These are phyloP conservation scores for Boechera stricta DNA, from an alignment of 345 rosid species.

Conservation along the genomic window DNA sequence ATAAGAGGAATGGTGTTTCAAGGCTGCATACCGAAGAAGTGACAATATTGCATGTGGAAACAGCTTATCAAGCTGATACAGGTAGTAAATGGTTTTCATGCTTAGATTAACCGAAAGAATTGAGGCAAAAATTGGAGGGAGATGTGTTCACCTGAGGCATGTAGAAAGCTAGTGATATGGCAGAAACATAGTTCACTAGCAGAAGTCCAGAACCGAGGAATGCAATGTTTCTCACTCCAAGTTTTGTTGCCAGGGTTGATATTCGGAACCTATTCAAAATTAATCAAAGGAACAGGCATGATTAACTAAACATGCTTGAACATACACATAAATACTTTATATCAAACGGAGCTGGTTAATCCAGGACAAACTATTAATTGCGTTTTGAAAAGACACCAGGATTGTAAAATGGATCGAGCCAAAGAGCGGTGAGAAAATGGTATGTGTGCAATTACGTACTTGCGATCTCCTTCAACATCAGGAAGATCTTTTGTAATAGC, in stretches of 20 bases:
- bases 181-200: slow-evolving; percentile 77
- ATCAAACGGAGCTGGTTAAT: not conserved
- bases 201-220: slow-evolving; percentile 88
- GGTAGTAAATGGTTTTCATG: not conserved
- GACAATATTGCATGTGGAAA: slow-evolving; percentile 13
- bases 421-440: not conserved
- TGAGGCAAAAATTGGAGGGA: slow-evolving; percentile 13
- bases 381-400: not conserved
- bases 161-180: slow-evolving; percentile 77
- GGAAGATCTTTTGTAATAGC: slow-evolving; percentile 98
- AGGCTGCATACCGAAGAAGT: slow-evolving; percentile 14
- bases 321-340: not conserved
- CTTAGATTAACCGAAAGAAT: slow-evolving; percentile 14
- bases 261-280: slow-evolving; percentile 72
- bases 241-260: slow-evolving; percentile 90
- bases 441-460: slow-evolving; percentile 57
- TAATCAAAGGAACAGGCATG: not conserved
- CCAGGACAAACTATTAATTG: not conserved
- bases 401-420: not conserved
- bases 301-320: slow-evolving; percentile 12
- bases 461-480: slow-evolving; percentile 96
- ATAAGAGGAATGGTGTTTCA: slow-evolving; percentile 2
- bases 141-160: slow-evolving; percentile 76
- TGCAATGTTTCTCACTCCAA: slow-evolving; percentile 93
- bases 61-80: slow-evolving; percentile 15